A percentile compares a stretch with the other conserved stretches of the same genome.
These are phyloP conservation scores for Sporothrix pallida DNA, from an alignment of 2,329 filamentous ascomycete species.

Conservation along the genomic window DNA sequence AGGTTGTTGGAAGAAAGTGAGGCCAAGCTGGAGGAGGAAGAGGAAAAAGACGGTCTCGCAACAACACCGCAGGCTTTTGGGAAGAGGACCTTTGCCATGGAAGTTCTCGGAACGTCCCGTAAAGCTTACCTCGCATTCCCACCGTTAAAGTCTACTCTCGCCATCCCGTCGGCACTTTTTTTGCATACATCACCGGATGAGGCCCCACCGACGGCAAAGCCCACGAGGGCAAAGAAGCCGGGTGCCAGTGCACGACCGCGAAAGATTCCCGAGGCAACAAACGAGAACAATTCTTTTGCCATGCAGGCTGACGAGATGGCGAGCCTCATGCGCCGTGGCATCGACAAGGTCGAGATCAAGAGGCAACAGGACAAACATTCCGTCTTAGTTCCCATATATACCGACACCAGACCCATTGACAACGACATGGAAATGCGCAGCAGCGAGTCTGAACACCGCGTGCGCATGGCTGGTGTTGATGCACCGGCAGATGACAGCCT, in stretches of 20 bases:
- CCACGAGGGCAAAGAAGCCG: background rate
- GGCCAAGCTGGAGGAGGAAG: background rate
- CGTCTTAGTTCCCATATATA: slow-evolving; percentile 24
- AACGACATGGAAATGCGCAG: slow-evolving; percentile 39
- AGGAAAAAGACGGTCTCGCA: background rate
- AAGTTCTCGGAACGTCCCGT: slow-evolving; percentile 43
- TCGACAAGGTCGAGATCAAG: slow-evolving; percentile 54
- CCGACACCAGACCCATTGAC: slow-evolving; percentile 43
- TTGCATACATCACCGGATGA: slow-evolving; percentile 50
- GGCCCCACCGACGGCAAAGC: slow-evolving; percentile 19
- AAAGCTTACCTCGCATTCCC: slow-evolving; percentile 57
- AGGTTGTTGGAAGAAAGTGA: slow-evolving; percentile 21
- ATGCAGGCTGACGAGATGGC: slow-evolving; percentile 56
- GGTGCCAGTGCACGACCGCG: background rate
- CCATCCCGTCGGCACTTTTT: slow-evolving; percentile 57
- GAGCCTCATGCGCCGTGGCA: slow-evolving; percentile 55
- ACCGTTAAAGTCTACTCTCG: slow-evolving; percentile 53
- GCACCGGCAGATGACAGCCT: background rate
- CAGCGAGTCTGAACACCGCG: slow-evolving; percentile 46
- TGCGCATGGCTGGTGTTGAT: slow-evolving; percentile 50
- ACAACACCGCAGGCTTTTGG: slow-evolving; percentile 23
- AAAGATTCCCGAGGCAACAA: slow-evolving; percentile 33
- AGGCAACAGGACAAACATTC: slow-evolving; percentile 51
- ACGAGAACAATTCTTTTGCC: slow-evolving; percentile 51
- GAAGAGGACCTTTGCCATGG: slow-evolving; percentile 29